phyloP scores from a whole-genome alignment of 257 asterid species.

The Cynanchum wilfordii region DNA sequence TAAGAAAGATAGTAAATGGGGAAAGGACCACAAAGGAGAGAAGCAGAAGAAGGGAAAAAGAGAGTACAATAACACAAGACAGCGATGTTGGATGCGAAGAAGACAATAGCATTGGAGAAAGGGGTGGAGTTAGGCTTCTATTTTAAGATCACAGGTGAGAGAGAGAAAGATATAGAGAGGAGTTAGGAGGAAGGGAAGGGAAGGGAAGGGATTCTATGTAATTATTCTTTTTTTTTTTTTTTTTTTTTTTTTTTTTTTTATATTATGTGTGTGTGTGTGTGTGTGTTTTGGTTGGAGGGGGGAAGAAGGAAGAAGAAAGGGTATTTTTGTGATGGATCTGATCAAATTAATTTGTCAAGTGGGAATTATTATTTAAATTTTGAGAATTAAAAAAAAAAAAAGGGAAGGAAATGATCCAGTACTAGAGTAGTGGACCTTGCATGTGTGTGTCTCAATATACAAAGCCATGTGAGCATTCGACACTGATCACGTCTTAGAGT shows the following conservation, averaged over 20 bases:
- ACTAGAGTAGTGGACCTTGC: constrained; percentile 31
- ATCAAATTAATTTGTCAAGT: not conserved
- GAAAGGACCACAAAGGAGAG: constrained; percentile 25
- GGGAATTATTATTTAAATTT: constrained; percentile 5
- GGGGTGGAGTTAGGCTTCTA: constrained; percentile 14
- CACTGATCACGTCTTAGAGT: constrained; percentile 23
- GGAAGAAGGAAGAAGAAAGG: no score
- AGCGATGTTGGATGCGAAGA: constrained; percentile 34
- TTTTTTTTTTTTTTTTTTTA: no score
- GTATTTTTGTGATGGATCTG: no score
- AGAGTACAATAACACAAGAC: constrained; percentile 20
- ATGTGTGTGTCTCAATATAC: constrained; percentile 31
- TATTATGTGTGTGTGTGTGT: no score
- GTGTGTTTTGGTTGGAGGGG: no score
- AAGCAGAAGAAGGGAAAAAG: constrained; percentile 1
- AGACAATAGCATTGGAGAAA: constrained; percentile 37
- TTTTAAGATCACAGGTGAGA: constrained; percentile 4
- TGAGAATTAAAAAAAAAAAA: not conserved
- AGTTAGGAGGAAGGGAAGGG: no score
- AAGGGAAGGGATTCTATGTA: no score
- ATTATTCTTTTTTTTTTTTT: no score
- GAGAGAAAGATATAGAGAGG: no score
- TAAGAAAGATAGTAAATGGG: constrained; percentile 15
- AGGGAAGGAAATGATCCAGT: constrained; percentile 19
- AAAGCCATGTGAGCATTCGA: constrained; percentile 37